Conservation (phyloP, 768 basidiomycete genomes). For the Russula virescens region DNA sequence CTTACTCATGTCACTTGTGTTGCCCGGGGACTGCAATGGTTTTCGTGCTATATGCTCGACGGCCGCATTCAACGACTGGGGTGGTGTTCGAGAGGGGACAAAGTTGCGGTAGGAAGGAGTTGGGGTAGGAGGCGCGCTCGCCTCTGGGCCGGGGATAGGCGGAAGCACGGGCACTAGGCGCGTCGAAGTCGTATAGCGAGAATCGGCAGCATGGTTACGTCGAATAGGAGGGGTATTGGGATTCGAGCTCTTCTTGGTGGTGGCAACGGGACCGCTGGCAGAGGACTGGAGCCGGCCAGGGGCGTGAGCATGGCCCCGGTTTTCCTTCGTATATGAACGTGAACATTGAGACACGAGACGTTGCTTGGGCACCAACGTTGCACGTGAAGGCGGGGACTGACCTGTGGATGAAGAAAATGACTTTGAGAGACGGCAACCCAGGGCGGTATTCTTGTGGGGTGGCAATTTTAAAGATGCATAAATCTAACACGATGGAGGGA, state of each 20-base stretch:
- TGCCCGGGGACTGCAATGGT: conserved; percentile 14
- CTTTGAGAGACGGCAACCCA: conserved; percentile 61
- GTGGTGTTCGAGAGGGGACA: conserved; percentile 49
- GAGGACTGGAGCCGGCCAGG: conserved; percentile 14
- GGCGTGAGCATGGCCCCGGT: not conserved
- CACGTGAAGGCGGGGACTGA: conserved; percentile 17
- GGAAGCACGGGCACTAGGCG: conserved; percentile 26
- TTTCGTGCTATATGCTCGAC: conserved; percentile 51
- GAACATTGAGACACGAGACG: conserved; percentile 5
- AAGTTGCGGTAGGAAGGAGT: conserved; percentile 38
- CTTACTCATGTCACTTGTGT: conserved; percentile 5
- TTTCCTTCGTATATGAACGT: conserved; percentile 14
- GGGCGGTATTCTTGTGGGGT: conserved; percentile 56
- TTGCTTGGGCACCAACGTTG: not conserved
- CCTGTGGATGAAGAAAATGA: conserved; percentile 25
- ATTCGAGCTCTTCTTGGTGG: conserved; percentile 10
- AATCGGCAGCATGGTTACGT: conserved; percentile 20
- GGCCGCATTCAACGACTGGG: conserved; percentile 69
- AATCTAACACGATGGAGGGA: not conserved
- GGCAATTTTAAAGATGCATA: conserved; percentile 14
- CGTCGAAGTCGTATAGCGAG: conserved; percentile 21
- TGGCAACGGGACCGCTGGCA: not conserved
- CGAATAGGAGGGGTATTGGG: conserved; percentile 7
- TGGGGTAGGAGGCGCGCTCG: conserved; percentile 51
- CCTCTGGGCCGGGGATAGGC: conserved; percentile 50